A percentile compares a stretch with the other conserved stretches of the same genome.
phyloP scores from a whole-genome alignment of 192 early-diverging fungal species.

The Geosiphon pyriformis region DNA sequence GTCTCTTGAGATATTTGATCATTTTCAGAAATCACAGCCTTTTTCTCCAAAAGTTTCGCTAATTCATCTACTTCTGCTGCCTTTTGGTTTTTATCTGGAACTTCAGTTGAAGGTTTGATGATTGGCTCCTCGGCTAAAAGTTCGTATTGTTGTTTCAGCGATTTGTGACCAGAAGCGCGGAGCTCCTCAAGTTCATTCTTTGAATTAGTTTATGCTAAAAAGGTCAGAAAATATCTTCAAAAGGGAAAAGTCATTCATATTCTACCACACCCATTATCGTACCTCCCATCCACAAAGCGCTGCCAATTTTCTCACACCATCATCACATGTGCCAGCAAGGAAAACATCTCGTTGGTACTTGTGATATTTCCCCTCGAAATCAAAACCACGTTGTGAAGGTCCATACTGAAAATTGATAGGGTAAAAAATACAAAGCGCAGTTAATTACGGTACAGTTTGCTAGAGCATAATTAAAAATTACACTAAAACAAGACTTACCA shows the following conservation, averaged over 20 bases:
- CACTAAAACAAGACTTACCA: conserved; percentile 31
- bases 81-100: too few species aligned
- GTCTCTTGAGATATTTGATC: too few species aligned
- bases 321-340: conserved; percentile 79
- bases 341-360: conserved; percentile 70
- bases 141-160: not conserved
- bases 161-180: not conserved
- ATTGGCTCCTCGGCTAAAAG: too few species aligned
- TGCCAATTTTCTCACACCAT: conserved; percentile 63
- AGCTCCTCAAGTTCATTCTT: not conserved
- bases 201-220: not conserved
- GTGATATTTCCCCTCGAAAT: conserved; percentile 67
- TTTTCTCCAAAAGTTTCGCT: too few species aligned
- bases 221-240: not conserved
- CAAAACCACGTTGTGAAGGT: conserved; percentile 52
- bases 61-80: too few species aligned
- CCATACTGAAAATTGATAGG: conserved; percentile 17
- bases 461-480: not conserved
- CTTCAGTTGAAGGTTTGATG: too few species aligned
- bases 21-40: too few species aligned
- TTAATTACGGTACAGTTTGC: not conserved
- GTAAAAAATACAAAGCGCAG: not conserved
- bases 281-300: conserved; percentile 69
- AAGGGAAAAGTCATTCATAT: not conserved
- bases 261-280: not conserved